A percentile compares a stretch with the other conserved stretches of the same genome.
Conservation (phyloP, 2,329 filamentous ascomycete species). For the Colletotrichum zoysiae region DNA sequence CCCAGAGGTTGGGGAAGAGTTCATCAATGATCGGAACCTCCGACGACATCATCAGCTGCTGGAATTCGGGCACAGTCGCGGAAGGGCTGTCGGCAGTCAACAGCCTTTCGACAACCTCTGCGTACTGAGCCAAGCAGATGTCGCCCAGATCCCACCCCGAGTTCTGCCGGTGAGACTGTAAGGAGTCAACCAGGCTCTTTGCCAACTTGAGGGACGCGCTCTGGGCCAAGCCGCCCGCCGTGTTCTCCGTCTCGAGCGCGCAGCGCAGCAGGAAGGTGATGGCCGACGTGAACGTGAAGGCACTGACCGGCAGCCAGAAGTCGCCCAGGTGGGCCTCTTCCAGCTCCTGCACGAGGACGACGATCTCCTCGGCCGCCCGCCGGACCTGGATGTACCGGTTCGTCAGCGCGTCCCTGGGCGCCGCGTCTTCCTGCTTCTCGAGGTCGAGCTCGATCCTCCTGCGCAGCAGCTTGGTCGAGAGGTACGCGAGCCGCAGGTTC, state of each 20-base stretch:
- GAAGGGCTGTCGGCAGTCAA: slow-evolving; percentile 43
- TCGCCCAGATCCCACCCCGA: slow-evolving; percentile 64
- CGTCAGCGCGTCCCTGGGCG: slow-evolving; percentile 22
- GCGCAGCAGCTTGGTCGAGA: slow-evolving; percentile 61
- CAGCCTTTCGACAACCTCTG: slow-evolving; percentile 62
- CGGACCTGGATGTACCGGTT: slow-evolving; percentile 56
- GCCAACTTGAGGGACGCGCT: slow-evolving; percentile 58
- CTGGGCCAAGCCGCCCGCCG: slow-evolving; percentile 50
- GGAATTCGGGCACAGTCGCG: slow-evolving; percentile 37
- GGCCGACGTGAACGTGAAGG: slow-evolving; percentile 62
- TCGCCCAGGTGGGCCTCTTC: slow-evolving; percentile 57
- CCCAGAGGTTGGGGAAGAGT: slow-evolving; percentile 39
- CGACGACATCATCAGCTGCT: slow-evolving; percentile 40
- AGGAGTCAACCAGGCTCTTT: slow-evolving; percentile 54
- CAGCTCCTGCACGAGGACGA: slow-evolving; percentile 61
- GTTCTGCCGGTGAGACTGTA: slow-evolving; percentile 53
- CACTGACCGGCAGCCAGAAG: slow-evolving; percentile 64
- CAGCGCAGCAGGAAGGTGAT: slow-evolving; percentile 64
- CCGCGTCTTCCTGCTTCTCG: slow-evolving; percentile 47
- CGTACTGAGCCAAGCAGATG: slow-evolving; percentile 61
- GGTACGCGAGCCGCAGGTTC: slow-evolving; percentile 64
- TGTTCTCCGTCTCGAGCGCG: slow-evolving; percentile 58
- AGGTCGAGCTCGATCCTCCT: slow-evolving; percentile 61
- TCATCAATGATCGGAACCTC: slow-evolving; percentile 38
- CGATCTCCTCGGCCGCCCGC: slow-evolving; percentile 62